Conservation (phyloP, 2,329 filamentous ascomycete species). For the Alternaria atra region DNA sequence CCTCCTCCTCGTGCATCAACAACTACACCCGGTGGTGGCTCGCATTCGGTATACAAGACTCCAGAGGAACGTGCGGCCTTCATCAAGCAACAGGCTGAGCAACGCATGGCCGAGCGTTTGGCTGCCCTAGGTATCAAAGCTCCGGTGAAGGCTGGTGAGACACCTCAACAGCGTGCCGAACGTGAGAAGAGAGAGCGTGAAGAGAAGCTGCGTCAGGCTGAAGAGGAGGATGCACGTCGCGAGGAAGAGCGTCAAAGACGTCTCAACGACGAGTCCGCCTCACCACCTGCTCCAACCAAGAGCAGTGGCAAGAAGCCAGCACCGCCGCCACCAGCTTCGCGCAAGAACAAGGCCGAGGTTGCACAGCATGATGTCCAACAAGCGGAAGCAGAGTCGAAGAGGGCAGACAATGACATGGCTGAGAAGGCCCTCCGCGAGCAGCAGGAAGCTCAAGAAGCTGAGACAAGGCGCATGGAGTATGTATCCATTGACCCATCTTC, state of each 20-base stretch:
- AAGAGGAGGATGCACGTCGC: conserved; percentile 90
- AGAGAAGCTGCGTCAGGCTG: conserved; percentile 85
- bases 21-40: conserved; percentile 65
- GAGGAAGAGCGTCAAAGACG: conserved; percentile 87
- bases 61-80: conserved; percentile 94
- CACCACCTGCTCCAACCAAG: conserved; percentile 64
- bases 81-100: conserved; percentile 96
- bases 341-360: conserved; percentile 70
- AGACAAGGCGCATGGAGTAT: conserved; percentile 83
- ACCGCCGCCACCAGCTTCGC: conserved; percentile 75
- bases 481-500: conserved; percentile 52
- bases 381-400: conserved; percentile 64
- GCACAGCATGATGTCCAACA: conserved; percentile 65
- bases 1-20: conserved; percentile 65
- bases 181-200: conserved; percentile 88
- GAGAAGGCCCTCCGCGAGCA: conserved; percentile 70
- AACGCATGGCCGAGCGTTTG: conserved; percentile 94
- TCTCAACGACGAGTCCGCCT: conserved; percentile 77
- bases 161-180: conserved; percentile 82
- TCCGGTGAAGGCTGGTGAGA: conserved; percentile 80
- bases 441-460: conserved; percentile 77
- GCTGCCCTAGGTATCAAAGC: conserved; percentile 92
- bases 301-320: conserved; percentile 62
- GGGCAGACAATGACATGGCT: conserved; percentile 64
- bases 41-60: conserved; percentile 86